Percentiles rank a stretch among this genome's conserved stretches.
These are phyloP conservation scores for Fusarium haematococcum DNA, from an alignment of 2,329 filamentous ascomycete genomes.

Conservation along the genomic window DNA sequence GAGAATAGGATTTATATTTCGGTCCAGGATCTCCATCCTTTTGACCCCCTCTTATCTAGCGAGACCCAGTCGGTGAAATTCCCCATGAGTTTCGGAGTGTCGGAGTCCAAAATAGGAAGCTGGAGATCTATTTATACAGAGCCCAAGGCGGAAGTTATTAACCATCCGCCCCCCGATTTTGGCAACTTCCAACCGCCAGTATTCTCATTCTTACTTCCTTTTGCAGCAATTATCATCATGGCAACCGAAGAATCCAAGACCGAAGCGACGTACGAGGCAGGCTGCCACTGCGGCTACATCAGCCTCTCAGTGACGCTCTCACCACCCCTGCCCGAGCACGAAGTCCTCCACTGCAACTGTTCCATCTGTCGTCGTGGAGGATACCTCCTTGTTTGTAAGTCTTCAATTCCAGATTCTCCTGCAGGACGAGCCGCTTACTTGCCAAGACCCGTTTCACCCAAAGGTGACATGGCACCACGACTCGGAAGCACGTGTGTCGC, in stretches of 20 bases:
- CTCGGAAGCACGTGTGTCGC: constrained; percentile 43
- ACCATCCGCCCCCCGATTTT: not conserved
- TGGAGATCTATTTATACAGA: constrained; percentile 13
- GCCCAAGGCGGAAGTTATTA: not conserved
- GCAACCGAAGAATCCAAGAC: constrained; percentile 29
- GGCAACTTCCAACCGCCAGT: not conserved
- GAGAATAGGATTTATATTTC: not conserved
- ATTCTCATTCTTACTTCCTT: not conserved
- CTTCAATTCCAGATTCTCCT: not conserved
- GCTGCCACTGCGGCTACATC: constrained; percentile 66
- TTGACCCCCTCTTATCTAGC: not conserved
- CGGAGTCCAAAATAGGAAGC: constrained; percentile 26
- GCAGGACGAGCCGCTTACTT: not conserved
- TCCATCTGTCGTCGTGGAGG: constrained; percentile 64
- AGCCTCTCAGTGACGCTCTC: constrained; percentile 61
- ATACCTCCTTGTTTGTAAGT: constrained; percentile 61
- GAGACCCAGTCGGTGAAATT: not conserved
- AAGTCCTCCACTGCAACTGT: constrained; percentile 64
- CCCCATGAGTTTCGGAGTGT: constrained; percentile 5
- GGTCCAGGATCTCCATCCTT: not conserved
- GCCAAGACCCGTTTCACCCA: constrained; percentile 52
- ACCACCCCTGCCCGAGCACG: constrained; percentile 59
- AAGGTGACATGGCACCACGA: constrained; percentile 58
- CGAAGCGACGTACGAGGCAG: constrained; percentile 58
- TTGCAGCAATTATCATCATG: constrained; percentile 12